Percentiles rank a stretch among this genome's conserved stretches.
These are phyloP conservation scores for Cladobotryum mycophilum DNA, from an alignment of 2,329 filamentous ascomycete genomes.

Conservation along the genomic window DNA sequence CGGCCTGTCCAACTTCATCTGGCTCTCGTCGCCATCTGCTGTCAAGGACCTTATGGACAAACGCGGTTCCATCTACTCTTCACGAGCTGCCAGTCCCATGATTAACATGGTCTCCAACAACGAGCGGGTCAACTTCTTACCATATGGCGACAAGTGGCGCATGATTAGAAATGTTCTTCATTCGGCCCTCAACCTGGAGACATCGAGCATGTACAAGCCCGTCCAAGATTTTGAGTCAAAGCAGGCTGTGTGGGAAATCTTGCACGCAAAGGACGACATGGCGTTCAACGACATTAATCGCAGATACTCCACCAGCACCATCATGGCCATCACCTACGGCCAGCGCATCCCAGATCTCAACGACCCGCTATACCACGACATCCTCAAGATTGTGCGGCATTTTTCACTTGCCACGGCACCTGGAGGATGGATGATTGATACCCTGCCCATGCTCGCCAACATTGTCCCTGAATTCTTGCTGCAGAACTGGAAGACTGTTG, in stretches of 20 bases:
- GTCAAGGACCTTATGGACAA: conserved; percentile 49
- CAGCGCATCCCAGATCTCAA: conserved; percentile 15
- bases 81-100: conserved; percentile 25
- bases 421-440: conserved; percentile 7
- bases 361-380: conserved; percentile 15
- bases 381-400: conserved; percentile 15
- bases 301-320: conserved; percentile 16
- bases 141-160: conserved; percentile 9
- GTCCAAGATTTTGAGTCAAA: conserved; percentile 19
- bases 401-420: conserved; percentile 8
- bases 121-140: conserved; percentile 9
- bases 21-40: conserved; percentile 37
- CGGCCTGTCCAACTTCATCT: conserved; percentile 40
- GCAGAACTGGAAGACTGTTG: conserved; percentile 7
- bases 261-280: conserved; percentile 2
- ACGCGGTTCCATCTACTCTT: conserved; percentile 43
- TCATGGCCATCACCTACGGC: conserved; percentile 17
- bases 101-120: conserved; percentile 10
- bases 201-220: conserved; percentile 13
- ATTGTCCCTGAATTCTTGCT: conserved; percentile 5
- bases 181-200: conserved; percentile 11
- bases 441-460: conserved; percentile 6
- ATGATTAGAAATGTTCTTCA: conserved; percentile 5
- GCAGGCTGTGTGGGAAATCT: conserved; percentile 10
- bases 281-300: conserved; percentile 16